Conservation (phyloP, 2,329 filamentous ascomycete genomes). For the Verticillium alfalfae region DNA sequence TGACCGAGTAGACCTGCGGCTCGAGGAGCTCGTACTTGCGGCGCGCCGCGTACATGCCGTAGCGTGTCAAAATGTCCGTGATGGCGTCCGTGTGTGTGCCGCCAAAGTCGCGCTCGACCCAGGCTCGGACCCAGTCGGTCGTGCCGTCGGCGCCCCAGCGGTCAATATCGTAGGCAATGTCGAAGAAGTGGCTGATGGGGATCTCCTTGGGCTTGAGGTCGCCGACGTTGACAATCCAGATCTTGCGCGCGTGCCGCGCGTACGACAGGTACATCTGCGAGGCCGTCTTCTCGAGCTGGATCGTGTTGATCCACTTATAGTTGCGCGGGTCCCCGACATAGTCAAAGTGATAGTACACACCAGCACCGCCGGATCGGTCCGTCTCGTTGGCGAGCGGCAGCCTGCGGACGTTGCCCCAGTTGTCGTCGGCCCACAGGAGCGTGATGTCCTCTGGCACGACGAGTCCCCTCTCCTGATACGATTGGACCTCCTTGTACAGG, state of each 20-base stretch:
- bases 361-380: conserved; percentile 54
- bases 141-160: conserved; percentile 51
- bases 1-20: conserved; percentile 38
- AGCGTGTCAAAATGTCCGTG: conserved; percentile 42
- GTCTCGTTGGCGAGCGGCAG: conserved; percentile 57
- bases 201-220: conserved; percentile 61
- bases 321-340: conserved; percentile 42
- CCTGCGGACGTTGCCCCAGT: conserved; percentile 60
- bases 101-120: conserved; percentile 54
- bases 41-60: conserved; percentile 26
- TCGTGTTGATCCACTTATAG: conserved; percentile 60
- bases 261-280: conserved; percentile 56
- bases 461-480: conserved; percentile 61
- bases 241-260: conserved; percentile 49
- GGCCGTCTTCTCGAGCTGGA: conserved; percentile 55
- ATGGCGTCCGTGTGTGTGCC: conserved; percentile 38
- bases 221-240: conserved; percentile 65
- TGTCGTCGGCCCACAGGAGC: conserved; percentile 65
- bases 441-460: conserved; percentile 58
- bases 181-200: conserved; percentile 62
- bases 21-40: conserved; percentile 28
- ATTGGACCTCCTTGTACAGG: conserved; percentile 69
- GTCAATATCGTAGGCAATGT: conserved; percentile 60
- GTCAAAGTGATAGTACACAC: conserved; percentile 59
- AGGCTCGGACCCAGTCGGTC: conserved; percentile 48